Evolutionary conservation across 192 early-diverging fungal genomes (phyloP).

Genomic region (Chytriomyces hyalinus): DNA sequence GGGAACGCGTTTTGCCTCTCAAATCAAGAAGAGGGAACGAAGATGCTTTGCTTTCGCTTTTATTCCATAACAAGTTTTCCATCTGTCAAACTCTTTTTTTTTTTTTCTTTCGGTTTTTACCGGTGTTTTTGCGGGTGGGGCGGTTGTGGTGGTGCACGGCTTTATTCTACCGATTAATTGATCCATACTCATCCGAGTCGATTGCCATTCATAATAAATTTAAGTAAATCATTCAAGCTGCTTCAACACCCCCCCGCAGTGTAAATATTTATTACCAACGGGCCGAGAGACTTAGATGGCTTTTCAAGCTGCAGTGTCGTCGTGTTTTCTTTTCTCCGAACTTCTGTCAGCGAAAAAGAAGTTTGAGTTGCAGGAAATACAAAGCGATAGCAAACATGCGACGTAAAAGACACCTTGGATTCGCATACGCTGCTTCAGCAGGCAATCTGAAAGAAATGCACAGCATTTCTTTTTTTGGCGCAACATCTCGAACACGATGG

Average conservation of each 20-base stretch:
- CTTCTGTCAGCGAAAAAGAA: not conserved
- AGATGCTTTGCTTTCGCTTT: not conserved
- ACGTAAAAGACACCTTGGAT: slow-evolving; percentile 20
- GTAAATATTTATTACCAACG: no score
- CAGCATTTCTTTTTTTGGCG: slow-evolving; percentile 99
- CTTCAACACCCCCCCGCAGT: no score
- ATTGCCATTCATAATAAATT: no score
- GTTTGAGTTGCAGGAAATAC: not conserved
- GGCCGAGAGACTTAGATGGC: no score
- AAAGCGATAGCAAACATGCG: no score
- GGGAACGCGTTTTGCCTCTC: not conserved
- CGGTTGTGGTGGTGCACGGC: no score
- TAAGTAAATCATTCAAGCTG: no score
- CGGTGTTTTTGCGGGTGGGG: not conserved
- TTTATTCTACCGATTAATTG: no score
- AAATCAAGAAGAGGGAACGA: no score
- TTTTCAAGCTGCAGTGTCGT: not conserved
- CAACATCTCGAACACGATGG: slow-evolving; percentile 91
- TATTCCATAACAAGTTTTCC: not conserved
- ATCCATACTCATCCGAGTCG: no score
- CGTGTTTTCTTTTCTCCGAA: not conserved
- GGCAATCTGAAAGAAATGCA: slow-evolving; percentile 88
- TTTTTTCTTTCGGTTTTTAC: slow-evolving; percentile 1
- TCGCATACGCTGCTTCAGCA: slow-evolving; percentile 72
- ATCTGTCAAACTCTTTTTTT: not conserved